Conservation (phyloP, 768 basidiomycete species). For the Megacollybia marginata region DNA sequence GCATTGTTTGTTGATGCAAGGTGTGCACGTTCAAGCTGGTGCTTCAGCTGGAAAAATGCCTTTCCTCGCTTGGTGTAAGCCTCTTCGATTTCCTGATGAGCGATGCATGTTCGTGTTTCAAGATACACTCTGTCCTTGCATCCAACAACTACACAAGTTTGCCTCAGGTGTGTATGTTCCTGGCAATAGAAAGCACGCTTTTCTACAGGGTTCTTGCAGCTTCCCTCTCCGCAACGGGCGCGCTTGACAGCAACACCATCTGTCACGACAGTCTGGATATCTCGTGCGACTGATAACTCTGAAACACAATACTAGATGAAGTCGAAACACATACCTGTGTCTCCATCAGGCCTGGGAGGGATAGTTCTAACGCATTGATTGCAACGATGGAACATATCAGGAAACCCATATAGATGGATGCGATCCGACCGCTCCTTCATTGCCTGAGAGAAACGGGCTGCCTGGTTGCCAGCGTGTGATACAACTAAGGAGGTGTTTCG, state of each 20-base stretch:
- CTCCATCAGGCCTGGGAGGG: background rate
- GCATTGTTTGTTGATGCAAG: constrained; percentile 1
- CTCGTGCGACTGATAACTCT: background rate
- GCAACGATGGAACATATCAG: background rate
- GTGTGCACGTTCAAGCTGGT: constrained; percentile 6
- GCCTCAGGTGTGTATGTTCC: too few relatives aligned
- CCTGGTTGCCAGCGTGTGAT: background rate
- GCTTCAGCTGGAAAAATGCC: constrained; percentile 7
- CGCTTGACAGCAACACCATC: background rate
- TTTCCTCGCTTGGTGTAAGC: constrained; percentile 4
- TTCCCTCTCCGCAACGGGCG: background rate
- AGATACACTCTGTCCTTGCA: background rate
- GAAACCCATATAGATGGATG: background rate
- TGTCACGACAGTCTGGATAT: background rate
- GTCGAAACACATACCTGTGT: background rate
- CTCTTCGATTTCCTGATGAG: constrained; percentile 5
- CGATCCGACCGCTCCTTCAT: background rate
- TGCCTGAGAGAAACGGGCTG: background rate
- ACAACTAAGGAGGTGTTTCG: background rate
- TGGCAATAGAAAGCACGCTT: background rate
- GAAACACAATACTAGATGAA: too few relatives aligned
- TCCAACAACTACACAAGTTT: constrained; percentile 3
- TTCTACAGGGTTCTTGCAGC: background rate
- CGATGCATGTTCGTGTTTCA: constrained; percentile 4
- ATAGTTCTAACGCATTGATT: background rate